Base-by-base conservation (phyloP, 495 filamentous ascomycete genomes). In the Rusavskia elegans region DNA sequence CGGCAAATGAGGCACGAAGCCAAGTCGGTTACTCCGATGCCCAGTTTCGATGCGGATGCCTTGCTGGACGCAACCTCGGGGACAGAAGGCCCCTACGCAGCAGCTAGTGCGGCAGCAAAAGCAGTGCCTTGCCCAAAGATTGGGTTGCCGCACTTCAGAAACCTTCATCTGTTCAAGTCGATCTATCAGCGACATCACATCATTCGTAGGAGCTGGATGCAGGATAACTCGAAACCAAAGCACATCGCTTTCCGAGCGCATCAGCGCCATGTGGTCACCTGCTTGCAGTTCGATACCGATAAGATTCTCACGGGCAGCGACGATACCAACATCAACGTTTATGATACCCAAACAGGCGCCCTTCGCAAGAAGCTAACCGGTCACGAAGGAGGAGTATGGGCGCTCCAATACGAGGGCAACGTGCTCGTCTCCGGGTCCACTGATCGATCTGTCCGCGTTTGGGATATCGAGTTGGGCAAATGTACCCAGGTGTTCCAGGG, bases 241-340 rank as follows among this genome's bases (percentile, higher is more conserved):
- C 92, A 99, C 60, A 83, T 97, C 30, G 93, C 93, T 13, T 97
- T 99, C 68, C 81, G 87, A 3, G 92, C 93, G 5, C 92, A 99
- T 60, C 87, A 90, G 51, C 80, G 89, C 5, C 89, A 97, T 68
- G 92, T 99, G 45, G 93, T 99, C 19, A 99, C 92, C 8, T 99
- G 92, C 59, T 74, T 99, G 49, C 89, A 97, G 59, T 97, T 99
- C 58, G 92, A 99, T 59, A 83, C 85, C 29, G 92, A 97, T 68
- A 97, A 97, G 67, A 95, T 99, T 52, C 71, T 99, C 53, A 99
- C 93, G 11, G 92, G 92, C 29, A 96, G 89, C 58, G 92, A 99
- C 66, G 92, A 99, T 63, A 94, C 89, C 10, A 84, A 95, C 54
- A 99, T 99, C 63, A 88, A 97, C 61, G 90, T 99, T 40, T 99